Evolutionary conservation across 2,329 filamentous ascomycete species (phyloP), one percentile per base, ranked within the genome.

Genomic region (Calonectria ilicicola): DNA sequence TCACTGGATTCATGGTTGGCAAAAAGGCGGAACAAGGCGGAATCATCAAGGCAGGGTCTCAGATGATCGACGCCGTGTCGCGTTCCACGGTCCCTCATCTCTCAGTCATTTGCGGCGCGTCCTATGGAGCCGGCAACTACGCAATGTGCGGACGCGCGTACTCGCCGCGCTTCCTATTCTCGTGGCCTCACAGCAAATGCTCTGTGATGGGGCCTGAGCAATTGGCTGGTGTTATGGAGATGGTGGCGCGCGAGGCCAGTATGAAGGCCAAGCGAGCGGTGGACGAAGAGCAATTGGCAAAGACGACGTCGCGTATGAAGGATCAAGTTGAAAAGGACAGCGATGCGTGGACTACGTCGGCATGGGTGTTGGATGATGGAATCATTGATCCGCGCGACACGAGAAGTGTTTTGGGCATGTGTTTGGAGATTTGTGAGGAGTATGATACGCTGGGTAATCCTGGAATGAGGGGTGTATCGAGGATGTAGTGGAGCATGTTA

Each of bases 1-100:
- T 87, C 0, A 87, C 86, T 0, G 86, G 86, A 1, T 87, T 87
- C 78, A 87, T 87, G 85, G 85, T 87, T 3, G 86, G 86, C 3
- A 74, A 82, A 8, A 85, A 86, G 70, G 83, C 85, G 7, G 86
- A 87, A 65, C 84, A 84, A 60, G 82, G 82, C 0, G 84, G 81
- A 6, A 85, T 87, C 72, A 86, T 87, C 76, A 86, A 86, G 56
- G 79, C 79, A 42, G 86, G 86, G 7, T 85, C 85, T 0, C 85
- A 86, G 73, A 79, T 87, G 7, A 85, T 87, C 15, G 84, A 84
- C 0, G 85, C 85, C 1, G 85, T 87, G 10, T 83, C 81, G 72
- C 84, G 82, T 66, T 86, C 84, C 5, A 82, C 80, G 2, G 85
- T 87, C 0, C 85, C 85, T 2, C 85, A 86, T 72, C 86, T 87